Evolutionary conservation across 2,329 filamentous ascomycete species (phyloP).

Genomic region (Bipolaris gigantea): DNA sequence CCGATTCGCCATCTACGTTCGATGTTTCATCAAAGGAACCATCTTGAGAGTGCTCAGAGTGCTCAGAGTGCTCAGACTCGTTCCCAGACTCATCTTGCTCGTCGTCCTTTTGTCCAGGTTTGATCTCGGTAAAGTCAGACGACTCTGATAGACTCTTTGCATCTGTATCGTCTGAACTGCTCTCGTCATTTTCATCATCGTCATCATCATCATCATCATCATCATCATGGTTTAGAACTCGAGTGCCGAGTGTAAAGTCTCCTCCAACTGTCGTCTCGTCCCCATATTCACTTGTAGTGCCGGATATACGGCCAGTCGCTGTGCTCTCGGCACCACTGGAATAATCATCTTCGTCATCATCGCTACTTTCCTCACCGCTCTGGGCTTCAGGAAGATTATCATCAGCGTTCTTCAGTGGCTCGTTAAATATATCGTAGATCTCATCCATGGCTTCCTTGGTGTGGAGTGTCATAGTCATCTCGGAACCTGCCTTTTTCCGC

Average conservation of each 20-base stretch:
- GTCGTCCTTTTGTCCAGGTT: conserved; percentile 62
- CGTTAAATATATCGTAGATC: conserved; percentile 96
- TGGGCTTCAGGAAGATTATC: conserved; percentile 57
- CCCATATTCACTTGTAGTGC: conserved; percentile 64
- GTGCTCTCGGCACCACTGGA: conserved; percentile 86
- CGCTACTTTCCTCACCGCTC: conserved; percentile 67
- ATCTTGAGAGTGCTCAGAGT: conserved; percentile 39
- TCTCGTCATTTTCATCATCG: conserved; percentile 42
- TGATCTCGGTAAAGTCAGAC: conserved; percentile 81
- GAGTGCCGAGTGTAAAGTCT: conserved; percentile 53
- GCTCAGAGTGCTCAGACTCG: conserved; percentile 36
- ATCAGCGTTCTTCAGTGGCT: conserved; percentile 65
- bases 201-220: conserved; percentile 36
- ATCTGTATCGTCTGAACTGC: conserved; percentile 41
- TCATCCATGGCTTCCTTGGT: conserved; percentile 95
- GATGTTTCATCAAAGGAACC: conserved; percentile 42
- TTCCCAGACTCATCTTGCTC: conserved; percentile 42
- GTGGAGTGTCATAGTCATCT: conserved; percentile 98
- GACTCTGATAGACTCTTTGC: conserved; percentile 69
- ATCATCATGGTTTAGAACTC: conserved; percentile 44
- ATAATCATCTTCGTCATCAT: conserved; percentile 68
- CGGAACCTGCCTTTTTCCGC: conserved; percentile 71
- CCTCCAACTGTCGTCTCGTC: conserved; percentile 60
- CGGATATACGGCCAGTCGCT: conserved; percentile 71
- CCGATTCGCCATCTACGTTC: conserved; percentile 29